Evolutionary conservation across 192 early-diverging fungal genomes (phyloP), one percentile per base, ranked within the genome.

Genomic region (Radiomyces spectabilis): DNA sequence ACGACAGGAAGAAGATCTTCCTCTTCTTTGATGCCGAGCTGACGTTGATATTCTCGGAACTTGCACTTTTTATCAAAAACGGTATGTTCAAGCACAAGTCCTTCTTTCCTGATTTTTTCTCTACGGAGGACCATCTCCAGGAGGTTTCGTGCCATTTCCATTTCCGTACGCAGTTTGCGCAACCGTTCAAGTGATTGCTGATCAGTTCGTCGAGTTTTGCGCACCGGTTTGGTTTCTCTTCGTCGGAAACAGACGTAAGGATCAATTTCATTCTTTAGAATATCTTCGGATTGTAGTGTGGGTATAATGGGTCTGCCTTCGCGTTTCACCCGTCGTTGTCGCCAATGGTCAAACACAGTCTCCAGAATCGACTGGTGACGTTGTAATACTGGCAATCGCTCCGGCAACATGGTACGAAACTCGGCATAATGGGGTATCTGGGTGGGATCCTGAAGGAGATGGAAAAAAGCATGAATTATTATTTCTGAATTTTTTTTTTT

Each of bases 201-300:
- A 53, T 94, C 92, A 0, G 77, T 76, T 8, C 85, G 76, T 37
- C 86, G 68, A 13, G 84, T 85, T 55, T 92, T 92, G 30, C 90
- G 81, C 29, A 85, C 66, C 12, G 73, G 68, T 45, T 84, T 85
- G 29, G 89, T 75, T 57, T 94, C 92, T 47, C 92, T 80, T 35
- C 81, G 84, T 35, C 92, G 81, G 70, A 94, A 94, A 58, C 92
- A 94, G 35, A 92, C 80, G 57, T 92, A 94, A 4, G 92, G 88
- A 54, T 92, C 88, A 26, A 70, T 69, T 47, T 92, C 89, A 30
- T 54, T 66, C 35, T 51, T 59, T 21, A 53, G 3, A 25, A 71
- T 47, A 27, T 69, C 75, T 38, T 84, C 83, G 48, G 85, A 82
- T 63, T 82, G 68, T 21, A 83, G 52, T 2, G 35, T 34, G 4